Base-by-base conservation (phyloP, 1,284 basidiomycete genomes). In the Takashimella koratensis region DNA sequence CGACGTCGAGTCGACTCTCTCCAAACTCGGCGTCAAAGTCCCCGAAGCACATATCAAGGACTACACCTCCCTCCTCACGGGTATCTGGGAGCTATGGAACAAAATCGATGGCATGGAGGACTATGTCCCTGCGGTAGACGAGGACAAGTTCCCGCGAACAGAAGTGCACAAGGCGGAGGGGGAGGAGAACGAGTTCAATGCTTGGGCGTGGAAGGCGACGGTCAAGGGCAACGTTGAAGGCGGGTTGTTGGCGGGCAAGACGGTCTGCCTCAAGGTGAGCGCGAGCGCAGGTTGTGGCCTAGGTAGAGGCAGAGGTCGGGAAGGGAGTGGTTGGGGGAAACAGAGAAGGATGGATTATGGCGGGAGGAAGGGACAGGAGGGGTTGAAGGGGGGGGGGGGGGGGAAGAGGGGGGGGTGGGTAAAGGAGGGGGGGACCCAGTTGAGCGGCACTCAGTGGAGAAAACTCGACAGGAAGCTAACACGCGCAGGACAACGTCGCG, bases 11-110 rank as follows among this genome's bases (percentile, higher is more conserved):
- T 48, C 57, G 13, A 56, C 58, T 20, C 47, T 64, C 8, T 44
- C 53, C 44, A 45, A 49, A n/a, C 49, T 66, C 12, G 61, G 59
- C 16, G 48, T 65, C 21, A 43, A 2, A 12, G 45, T 60, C 10
- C 45, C 50, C 1, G 27, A 22, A 0, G 41, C 51, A 3, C 26
- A 63, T 21, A 48, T 52, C 21, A 39, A 12, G 13, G 57, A 59
- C 22, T 62, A 64, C 56, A 54, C 53, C 0, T 36, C 24, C 20
- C 58, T 70, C 24, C 60, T 68, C 11, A 52, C 51, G 8, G 65
- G 63, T 16, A 54, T 61, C 10, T 66, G 65, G 63, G 66, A 68
- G 55, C 49, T 64, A 13, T 68, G 63, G 63, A 56, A 68, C 56
- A 52, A 52, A 24, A 55, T 70, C 19, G 57, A 63, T 25, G 36